Percentiles rank a stretch among this genome's conserved stretches.
Conservation (phyloP, 306 rosid species). For the Citrullus amarus region DNA sequence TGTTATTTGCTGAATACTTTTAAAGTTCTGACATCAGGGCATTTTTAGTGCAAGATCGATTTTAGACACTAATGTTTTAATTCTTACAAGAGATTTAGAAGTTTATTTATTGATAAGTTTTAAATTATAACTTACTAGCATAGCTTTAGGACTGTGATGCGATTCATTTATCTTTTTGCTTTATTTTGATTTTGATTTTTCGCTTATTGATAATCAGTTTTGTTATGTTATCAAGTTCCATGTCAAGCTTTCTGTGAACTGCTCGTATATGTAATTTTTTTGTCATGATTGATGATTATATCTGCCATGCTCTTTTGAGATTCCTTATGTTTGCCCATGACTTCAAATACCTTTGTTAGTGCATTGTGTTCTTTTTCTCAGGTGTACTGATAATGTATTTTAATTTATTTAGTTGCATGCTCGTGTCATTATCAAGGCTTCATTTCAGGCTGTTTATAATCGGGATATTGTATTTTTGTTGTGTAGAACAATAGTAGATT, state of each 20-base stretch:
- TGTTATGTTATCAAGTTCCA: background rate
- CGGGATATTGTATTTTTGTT: background rate
- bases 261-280: background rate
- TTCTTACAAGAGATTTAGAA: background rate
- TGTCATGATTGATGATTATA: no score
- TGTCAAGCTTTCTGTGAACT: background rate
- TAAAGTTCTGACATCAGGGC: background rate
- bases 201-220: background rate
- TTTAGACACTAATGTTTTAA: background rate
- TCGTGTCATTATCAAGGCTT: background rate
- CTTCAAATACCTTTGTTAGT: background rate
- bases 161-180: background rate
- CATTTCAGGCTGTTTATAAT: background rate
- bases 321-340: background rate
- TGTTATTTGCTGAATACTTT: background rate
- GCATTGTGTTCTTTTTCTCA: background rate
- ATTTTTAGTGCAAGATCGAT: background rate
- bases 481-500: background rate
- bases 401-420: background rate
- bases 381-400: background rate
- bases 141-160: background rate
- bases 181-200: background rate
- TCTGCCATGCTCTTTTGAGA: background rate
- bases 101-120: background rate
- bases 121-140: background rate